Conservation (phyloP, 2,329 filamentous ascomycete species). For the Fusarium proliferatum region DNA sequence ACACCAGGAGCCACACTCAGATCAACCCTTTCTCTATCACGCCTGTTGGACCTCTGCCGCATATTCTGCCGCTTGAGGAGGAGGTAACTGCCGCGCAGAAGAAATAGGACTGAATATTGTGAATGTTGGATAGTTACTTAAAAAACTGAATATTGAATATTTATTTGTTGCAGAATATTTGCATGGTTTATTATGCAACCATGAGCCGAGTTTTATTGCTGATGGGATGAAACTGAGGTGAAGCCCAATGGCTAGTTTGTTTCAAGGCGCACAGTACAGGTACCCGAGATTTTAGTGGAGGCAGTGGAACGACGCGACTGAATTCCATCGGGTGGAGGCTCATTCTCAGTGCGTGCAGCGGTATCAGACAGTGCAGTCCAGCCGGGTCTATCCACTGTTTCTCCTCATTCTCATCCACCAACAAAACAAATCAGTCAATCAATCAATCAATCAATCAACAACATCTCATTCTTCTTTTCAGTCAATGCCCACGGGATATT, state of each 20-base stretch:
- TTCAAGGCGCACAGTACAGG: conserved; percentile 3
- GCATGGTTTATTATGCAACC: not conserved
- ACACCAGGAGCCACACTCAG: conserved; percentile 70
- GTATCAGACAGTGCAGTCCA: conserved; percentile 14
- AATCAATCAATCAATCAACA: not conserved
- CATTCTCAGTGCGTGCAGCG: conserved; percentile 15
- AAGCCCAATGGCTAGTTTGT: conserved; percentile 11
- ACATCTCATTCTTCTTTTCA: not conserved
- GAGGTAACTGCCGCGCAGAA: conserved; percentile 73
- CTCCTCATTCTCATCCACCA: conserved; percentile 19
- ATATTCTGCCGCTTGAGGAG: conserved; percentile 81
- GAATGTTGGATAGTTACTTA: not conserved
- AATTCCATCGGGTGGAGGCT: conserved; percentile 10
- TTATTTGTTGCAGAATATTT: not conserved
- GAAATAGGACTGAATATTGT: not conserved
- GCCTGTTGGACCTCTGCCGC: conserved; percentile 83
- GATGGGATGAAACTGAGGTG: conserved; percentile 23
- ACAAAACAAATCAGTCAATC: not conserved
- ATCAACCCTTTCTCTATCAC: conserved; percentile 80
- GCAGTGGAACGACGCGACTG: conserved; percentile 1
- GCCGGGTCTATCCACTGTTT: conserved; percentile 1
- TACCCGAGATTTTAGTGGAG: conserved; percentile 21
- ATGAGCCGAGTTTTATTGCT: conserved; percentile 8
- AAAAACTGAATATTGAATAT: not conserved
- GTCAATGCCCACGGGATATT: not conserved